phyloP scores from a whole-genome alignment of 768 basidiomycete species.

The Clitopilus hobsonii region DNA sequence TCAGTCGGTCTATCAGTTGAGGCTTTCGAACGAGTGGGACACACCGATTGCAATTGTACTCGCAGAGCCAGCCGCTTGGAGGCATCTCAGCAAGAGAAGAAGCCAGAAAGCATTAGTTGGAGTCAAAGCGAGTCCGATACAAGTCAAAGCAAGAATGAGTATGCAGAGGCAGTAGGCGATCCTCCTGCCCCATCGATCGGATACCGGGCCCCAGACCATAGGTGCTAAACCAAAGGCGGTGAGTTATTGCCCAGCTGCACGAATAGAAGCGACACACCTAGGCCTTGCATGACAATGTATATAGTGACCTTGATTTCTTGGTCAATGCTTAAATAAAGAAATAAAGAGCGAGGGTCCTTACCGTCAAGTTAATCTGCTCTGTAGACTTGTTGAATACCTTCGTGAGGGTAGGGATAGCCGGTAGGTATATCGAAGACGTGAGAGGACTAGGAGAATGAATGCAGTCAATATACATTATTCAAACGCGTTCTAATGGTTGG shows the following conservation, averaged over 20 bases:
- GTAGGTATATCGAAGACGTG: constrained; percentile 75
- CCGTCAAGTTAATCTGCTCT: constrained; percentile 75
- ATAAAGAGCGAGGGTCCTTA: too few species aligned
- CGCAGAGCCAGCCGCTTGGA: constrained; percentile 78
- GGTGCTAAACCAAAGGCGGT: constrained; percentile 35
- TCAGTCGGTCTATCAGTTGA: neutral
- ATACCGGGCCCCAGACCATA: constrained; percentile 68
- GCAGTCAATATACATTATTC: neutral
- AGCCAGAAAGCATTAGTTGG: constrained; percentile 68
- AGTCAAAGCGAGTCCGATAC: constrained; percentile 51
- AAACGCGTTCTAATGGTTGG: neutral
- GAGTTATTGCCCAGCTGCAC: too few species aligned
- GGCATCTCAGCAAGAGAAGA: constrained; percentile 70
- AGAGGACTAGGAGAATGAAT: constrained; percentile 42
- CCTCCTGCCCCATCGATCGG: constrained; percentile 62
- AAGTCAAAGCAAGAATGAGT: constrained; percentile 57
- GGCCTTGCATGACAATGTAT: constrained; percentile 66
- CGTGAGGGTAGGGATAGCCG: constrained; percentile 69
- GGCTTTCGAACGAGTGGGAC: neutral
- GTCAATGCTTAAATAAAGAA: too few species aligned
- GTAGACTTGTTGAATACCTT: constrained; percentile 57
- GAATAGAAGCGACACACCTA: constrained; percentile 33
- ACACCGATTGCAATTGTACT: constrained; percentile 72
- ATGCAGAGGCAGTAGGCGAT: constrained; percentile 63
- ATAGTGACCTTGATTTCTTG: constrained; percentile 58